Conservation (phyloP, 2,329 filamentous ascomycete genomes). For the Pestalotiopsis sp. region DNA sequence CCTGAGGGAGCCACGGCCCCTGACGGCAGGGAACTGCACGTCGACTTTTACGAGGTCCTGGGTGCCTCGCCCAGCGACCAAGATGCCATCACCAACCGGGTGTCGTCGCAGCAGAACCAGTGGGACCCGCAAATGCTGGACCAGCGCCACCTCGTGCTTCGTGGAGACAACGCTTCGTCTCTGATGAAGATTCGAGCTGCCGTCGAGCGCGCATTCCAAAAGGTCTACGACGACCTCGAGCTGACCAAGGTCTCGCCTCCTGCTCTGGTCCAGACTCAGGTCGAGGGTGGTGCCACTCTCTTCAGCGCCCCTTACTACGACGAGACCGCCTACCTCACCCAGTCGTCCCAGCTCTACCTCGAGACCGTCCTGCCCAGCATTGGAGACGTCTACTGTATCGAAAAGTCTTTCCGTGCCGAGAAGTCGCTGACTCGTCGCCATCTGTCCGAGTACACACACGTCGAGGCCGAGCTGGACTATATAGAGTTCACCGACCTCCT, state of each 20-base stretch:
- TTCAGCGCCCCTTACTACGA: slow-evolving; percentile 91
- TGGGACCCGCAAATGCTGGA: slow-evolving; percentile 72
- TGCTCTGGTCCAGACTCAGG: slow-evolving; percentile 91
- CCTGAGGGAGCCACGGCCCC: slow-evolving; percentile 79
- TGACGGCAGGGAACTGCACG: slow-evolving; percentile 84
- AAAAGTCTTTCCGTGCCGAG: slow-evolving; percentile 98
- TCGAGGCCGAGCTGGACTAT: slow-evolving; percentile 96
- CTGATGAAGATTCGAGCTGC: slow-evolving; percentile 86
- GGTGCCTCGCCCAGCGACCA: slow-evolving; percentile 82
- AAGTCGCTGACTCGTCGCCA: slow-evolving; percentile 94
- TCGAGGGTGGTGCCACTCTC: slow-evolving; percentile 89
- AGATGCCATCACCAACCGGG: slow-evolving; percentile 86
- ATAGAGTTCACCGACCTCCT: slow-evolving; percentile 92
- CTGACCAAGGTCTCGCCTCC: slow-evolving; percentile 86
- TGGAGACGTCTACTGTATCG: slow-evolving; percentile 96
- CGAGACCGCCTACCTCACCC: slow-evolving; percentile 89
- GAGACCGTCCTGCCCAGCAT: slow-evolving; percentile 91
- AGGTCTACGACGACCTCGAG: slow-evolving; percentile 75
- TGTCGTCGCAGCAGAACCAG: slow-evolving; percentile 49
- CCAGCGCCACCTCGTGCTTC: slow-evolving; percentile 81
- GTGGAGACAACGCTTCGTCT: slow-evolving; percentile 81
- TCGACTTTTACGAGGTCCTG: slow-evolving; percentile 84
- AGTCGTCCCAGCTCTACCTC: slow-evolving; percentile 96
- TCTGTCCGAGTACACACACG: slow-evolving; percentile 93
- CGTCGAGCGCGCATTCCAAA: slow-evolving; percentile 79